Percentiles rank a stretch among this genome's conserved stretches.
Evolutionary conservation across 345 rosid genomes (phyloP).

Genomic region (Alliaria petiolata): DNA sequence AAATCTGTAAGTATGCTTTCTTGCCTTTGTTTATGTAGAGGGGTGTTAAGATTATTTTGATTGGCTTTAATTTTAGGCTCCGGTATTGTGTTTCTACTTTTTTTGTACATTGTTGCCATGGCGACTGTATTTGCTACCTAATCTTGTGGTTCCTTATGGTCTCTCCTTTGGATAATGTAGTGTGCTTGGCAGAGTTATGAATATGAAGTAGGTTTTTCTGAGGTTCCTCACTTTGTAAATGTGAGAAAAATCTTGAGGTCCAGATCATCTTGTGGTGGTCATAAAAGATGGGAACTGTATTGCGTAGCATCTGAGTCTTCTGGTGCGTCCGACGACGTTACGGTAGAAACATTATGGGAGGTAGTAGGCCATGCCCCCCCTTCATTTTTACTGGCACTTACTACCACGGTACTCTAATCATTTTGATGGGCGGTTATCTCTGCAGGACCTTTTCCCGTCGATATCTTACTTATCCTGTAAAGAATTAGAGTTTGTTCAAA

Average conservation of each 20-base stretch:
- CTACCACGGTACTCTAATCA: background rate
- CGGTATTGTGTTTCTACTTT: background rate
- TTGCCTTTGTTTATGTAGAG: background rate
- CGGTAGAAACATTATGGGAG: slow-evolving; percentile 93
- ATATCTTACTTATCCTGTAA: slow-evolving; percentile 73
- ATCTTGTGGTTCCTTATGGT: slow-evolving; percentile 3
- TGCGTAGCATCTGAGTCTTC: slow-evolving; percentile 49
- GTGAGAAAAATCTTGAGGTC: slow-evolving; percentile 43
- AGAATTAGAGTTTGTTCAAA: slow-evolving; percentile 76
- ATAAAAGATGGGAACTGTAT: slow-evolving; percentile 51
- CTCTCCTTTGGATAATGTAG: slow-evolving; percentile 19
- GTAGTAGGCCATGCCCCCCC: slow-evolving; percentile 39
- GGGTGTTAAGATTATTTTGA: background rate
- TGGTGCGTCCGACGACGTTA: slow-evolving; percentile 40
- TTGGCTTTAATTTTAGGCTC: background rate
- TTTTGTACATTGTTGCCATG: background rate
- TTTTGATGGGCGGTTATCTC: slow-evolving; percentile 12
- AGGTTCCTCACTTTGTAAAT: slow-evolving; percentile 36
- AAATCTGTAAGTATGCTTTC: slow-evolving; percentile 45
- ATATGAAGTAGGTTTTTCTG: slow-evolving; percentile 39
- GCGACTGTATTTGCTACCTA: background rate
- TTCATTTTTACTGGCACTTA: background rate
- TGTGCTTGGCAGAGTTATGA: slow-evolving; percentile 55
- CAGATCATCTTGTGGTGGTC: slow-evolving; percentile 36
- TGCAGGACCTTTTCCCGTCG: slow-evolving; percentile 45